A percentile compares a stretch with the other conserved stretches of the same genome.
Evolutionary conservation across 768 basidiomycete genomes (phyloP).

Genomic region (Psilocybe subaeruginosa): DNA sequence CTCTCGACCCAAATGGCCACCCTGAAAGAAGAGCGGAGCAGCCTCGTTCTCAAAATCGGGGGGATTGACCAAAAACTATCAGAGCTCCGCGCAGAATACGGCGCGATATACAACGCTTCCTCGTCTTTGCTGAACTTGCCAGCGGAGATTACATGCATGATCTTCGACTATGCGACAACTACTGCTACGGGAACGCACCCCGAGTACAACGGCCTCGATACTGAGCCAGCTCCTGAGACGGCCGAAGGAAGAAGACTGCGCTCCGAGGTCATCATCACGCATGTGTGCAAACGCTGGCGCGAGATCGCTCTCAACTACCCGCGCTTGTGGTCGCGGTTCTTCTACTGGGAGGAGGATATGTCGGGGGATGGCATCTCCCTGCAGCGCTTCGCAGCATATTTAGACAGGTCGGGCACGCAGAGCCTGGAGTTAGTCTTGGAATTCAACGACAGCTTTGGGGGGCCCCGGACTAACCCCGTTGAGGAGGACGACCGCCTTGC

Average conservation of each 20-base stretch:
- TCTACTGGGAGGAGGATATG: constrained; percentile 5
- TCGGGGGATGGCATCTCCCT: not conserved
- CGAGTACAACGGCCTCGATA: not conserved
- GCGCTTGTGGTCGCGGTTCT: constrained; percentile 22
- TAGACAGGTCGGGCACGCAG: constrained; percentile 19
- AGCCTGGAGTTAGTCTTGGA: constrained; percentile 22
- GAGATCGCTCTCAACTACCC: constrained; percentile 17
- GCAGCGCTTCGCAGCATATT: constrained; percentile 22
- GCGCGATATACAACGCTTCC: constrained; percentile 18
- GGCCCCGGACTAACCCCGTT: not conserved
- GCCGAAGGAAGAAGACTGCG: constrained; percentile 1
- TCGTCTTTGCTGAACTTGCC: constrained; percentile 19
- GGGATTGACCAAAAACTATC: constrained; percentile 11
- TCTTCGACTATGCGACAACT: constrained; percentile 14
- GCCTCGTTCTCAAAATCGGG: not conserved
- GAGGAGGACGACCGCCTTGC: not conserved
- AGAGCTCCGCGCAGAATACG: constrained; percentile 17
- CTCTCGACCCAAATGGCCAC: not conserved
- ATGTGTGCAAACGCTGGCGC: constrained; percentile 26
- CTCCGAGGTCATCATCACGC: constrained; percentile 22
- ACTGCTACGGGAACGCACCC: not conserved
- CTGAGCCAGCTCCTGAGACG: not conserved
- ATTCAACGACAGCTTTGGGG: not conserved
- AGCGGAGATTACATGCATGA: constrained; percentile 20
- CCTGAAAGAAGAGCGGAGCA: not conserved